These are phyloP conservation scores for Emericellopsis terricola DNA, from an alignment of 495 filamentous ascomycete genomes.

Conservation along the genomic window DNA sequence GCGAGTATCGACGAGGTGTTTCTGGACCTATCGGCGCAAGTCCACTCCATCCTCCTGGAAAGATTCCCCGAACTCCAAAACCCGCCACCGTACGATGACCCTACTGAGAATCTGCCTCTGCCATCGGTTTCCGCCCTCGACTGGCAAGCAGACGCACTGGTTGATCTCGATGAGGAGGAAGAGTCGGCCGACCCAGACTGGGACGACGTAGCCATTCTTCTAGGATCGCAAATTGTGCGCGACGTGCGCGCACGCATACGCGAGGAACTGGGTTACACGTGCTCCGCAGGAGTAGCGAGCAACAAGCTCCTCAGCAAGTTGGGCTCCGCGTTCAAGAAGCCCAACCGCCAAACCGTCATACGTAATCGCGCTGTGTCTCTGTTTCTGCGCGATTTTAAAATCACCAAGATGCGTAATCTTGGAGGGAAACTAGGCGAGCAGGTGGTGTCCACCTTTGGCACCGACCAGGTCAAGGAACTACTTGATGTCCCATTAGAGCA, in stretches of 20 bases:
- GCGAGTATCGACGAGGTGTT: constrained; percentile 86
- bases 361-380: constrained; percentile 64
- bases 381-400: constrained; percentile 75
- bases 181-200: constrained; percentile 80
- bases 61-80: constrained; percentile 57
- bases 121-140: constrained; percentile 60
- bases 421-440: constrained; percentile 93
- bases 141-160: constrained; percentile 63
- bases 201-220: constrained; percentile 80
- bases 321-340: constrained; percentile 79
- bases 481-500: constrained; percentile 57
- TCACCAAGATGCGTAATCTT: constrained; percentile 89
- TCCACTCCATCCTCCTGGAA: constrained; percentile 57
- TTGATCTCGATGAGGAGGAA: constrained; percentile 57
- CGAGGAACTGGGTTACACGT: constrained; percentile 64
- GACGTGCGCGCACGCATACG: constrained; percentile 48
- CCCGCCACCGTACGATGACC: constrained; percentile 50
- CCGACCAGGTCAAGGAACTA: constrained; percentile 63
- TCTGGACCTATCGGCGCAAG: constrained; percentile 69
- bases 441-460: constrained; percentile 56
- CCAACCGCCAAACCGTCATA: constrained; percentile 81
- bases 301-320: constrained; percentile 96
- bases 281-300: constrained; percentile 67
- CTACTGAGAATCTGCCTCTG: constrained; percentile 48
- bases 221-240: constrained; percentile 80